Evolutionary conservation across 2,329 filamentous ascomycete species (phyloP).

Genomic region (Intubia oerlemansii): DNA sequence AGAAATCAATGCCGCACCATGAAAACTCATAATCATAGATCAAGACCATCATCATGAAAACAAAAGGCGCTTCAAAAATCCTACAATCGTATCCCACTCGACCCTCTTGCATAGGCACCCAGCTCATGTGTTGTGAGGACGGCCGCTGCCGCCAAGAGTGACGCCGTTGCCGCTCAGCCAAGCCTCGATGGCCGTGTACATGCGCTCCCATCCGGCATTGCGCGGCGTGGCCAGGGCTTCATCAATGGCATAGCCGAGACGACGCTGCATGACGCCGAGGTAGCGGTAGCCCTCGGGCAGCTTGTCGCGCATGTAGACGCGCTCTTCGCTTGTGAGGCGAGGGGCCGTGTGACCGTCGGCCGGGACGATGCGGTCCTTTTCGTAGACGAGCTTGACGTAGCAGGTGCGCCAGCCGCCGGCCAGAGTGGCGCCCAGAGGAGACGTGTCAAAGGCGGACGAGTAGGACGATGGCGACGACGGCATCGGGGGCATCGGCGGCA

Average conservation of each 20-base stretch:
- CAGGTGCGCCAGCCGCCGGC: conserved; percentile 19
- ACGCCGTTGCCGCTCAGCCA: conserved; percentile 12
- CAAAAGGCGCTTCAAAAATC: too few species aligned
- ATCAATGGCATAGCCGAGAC: conserved; percentile 22
- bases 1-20: too few species aligned
- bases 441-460: neutral
- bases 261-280: conserved; percentile 23
- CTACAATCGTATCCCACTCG: too few species aligned
- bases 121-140: too few species aligned
- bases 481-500: too few species aligned
- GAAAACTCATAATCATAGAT: too few species aligned
- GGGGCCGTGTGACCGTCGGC: conserved; percentile 20
- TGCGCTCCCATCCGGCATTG: conserved; percentile 14
- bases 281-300: conserved; percentile 24
- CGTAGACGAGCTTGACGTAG: conserved; percentile 26
- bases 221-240: conserved; percentile 18
- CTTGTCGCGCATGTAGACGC: conserved; percentile 13
- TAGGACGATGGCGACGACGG: too few species aligned
- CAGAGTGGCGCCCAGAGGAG: too few species aligned
- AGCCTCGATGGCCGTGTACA: conserved; percentile 21
- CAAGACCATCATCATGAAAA: too few species aligned
- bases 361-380: conserved; percentile 26
- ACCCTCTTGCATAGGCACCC: neutral
- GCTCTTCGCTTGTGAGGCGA: conserved; percentile 15
- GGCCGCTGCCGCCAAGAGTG: too few species aligned